Evolutionary conservation across 2,329 filamentous ascomycete genomes (phyloP).

Genomic region (Diaporthe destruens): DNA sequence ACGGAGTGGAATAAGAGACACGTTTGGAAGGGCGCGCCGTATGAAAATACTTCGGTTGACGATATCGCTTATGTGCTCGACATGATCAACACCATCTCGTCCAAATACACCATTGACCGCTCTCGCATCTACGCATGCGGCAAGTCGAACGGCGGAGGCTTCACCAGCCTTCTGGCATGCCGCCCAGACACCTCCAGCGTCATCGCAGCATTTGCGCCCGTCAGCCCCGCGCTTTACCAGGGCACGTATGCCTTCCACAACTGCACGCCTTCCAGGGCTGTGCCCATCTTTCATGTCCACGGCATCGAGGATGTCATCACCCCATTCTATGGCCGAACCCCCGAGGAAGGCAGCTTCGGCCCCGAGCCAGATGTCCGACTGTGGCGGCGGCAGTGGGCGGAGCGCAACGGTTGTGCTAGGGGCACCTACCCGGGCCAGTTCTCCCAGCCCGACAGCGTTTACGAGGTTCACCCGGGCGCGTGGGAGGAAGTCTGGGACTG

Average conservation of each 20-base stretch:
- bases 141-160: slow-evolving; percentile 45
- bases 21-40: slow-evolving; percentile 47
- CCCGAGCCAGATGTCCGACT: slow-evolving; percentile 42
- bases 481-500: slow-evolving; percentile 44
- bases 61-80: slow-evolving; percentile 47
- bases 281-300: slow-evolving; percentile 43
- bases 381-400: slow-evolving; percentile 43
- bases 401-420: slow-evolving; percentile 41
- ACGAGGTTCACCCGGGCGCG: slow-evolving; percentile 42
- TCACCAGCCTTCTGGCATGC: slow-evolving; percentile 43
- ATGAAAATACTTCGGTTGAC: slow-evolving; percentile 46
- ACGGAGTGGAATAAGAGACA: slow-evolving; percentile 45
- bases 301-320: slow-evolving; percentile 43
- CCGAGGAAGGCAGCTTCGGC: slow-evolving; percentile 40
- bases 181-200: slow-evolving; percentile 41
- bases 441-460: slow-evolving; percentile 37
- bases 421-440: slow-evolving; percentile 40
- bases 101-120: slow-evolving; percentile 43
- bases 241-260: slow-evolving; percentile 42
- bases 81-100: slow-evolving; percentile 43
- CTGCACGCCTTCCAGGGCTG: slow-evolving; percentile 40
- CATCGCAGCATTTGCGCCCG: slow-evolving; percentile 44
- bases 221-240: slow-evolving; percentile 43
- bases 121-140: slow-evolving; percentile 44
- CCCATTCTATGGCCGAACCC: slow-evolving; percentile 41